These are phyloP conservation scores for Aspergillus indologenus DNA, from an alignment of 495 filamentous ascomycete species.

Conservation along the genomic window DNA sequence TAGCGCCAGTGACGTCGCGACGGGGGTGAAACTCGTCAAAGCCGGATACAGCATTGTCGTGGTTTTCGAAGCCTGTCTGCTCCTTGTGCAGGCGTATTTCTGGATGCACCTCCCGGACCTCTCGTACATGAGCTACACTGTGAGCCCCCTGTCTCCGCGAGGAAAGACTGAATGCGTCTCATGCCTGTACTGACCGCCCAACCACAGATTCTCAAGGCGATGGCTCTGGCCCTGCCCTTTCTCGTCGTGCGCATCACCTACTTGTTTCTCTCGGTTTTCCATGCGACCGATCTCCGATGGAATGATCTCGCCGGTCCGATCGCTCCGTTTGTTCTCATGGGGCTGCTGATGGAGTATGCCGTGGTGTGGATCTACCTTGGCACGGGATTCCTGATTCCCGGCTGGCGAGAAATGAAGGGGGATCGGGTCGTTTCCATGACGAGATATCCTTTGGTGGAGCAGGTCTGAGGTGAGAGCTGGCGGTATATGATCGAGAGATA, in stretches of 20 bases:
- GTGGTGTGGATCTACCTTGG: neutral
- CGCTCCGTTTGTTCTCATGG: conserved; percentile 30
- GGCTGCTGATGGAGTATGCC: conserved; percentile 11
- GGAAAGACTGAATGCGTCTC: neutral
- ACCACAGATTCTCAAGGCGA: conserved; percentile 10
- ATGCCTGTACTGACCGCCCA: neutral
- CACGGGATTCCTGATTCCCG: neutral
- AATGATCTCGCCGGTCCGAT: conserved; percentile 14
- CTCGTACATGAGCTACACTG: conserved; percentile 12
- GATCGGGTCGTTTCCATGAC: neutral
- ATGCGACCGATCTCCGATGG: conserved; percentile 3
- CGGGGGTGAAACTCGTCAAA: conserved; percentile 24
- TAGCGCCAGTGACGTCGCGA: conserved; percentile 9
- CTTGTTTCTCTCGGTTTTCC: neutral
- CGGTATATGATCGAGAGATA: too few relatives aligned
- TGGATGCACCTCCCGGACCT: conserved; percentile 19
- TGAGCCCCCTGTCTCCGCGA: neutral
- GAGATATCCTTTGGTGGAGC: neutral
- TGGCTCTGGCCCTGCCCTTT: conserved; percentile 26
- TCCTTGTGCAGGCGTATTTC: conserved; percentile 24
- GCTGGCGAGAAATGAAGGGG: neutral
- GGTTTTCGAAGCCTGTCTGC: conserved; percentile 22
- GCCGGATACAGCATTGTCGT: conserved; percentile 28
- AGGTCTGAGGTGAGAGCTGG: neutral
- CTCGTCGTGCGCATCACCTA: neutral